phyloP scores from a whole-genome alignment of 805 yeast genomes.

The Sugiyamaella boreocaroliniensis region DNA sequence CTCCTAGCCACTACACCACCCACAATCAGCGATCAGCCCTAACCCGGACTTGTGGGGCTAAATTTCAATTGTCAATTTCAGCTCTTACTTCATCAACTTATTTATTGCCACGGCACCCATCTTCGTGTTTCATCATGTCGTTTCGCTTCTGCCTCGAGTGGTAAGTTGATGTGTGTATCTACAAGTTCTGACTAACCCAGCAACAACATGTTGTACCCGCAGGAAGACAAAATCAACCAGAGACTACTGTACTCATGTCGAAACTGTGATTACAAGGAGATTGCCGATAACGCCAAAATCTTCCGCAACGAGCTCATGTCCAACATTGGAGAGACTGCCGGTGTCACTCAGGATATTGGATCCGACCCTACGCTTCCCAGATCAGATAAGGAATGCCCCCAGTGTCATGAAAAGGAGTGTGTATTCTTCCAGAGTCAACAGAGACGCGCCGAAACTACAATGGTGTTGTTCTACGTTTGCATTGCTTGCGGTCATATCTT shows the following conservation, averaged over 20 bases:
- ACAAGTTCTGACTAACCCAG: constrained; percentile 28
- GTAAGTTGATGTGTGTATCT: constrained; percentile 25
- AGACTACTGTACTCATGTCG: constrained; percentile 85
- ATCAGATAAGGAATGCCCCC: constrained; percentile 88
- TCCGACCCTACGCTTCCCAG: constrained; percentile 97
- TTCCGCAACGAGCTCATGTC: constrained; percentile 87
- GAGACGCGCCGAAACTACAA: constrained; percentile 87
- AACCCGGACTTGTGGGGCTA: too few species aligned
- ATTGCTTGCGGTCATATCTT: constrained; percentile 73
- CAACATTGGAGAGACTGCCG: constrained; percentile 89
- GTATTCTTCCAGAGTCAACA: constrained; percentile 97
- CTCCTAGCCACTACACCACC: too few species aligned
- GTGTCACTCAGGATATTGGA: constrained; percentile 93
- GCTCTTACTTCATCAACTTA: not conserved
- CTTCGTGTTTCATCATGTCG: constrained; percentile 57
- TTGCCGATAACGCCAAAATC: constrained; percentile 81
- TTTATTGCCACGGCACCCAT: constrained; percentile 1
- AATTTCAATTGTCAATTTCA: not conserved
- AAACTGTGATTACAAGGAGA: constrained; percentile 88
- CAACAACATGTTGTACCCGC: constrained; percentile 97
- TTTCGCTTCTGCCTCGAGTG: constrained; percentile 93
- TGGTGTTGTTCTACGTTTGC: constrained; percentile 73
- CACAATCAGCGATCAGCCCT: too few species aligned
- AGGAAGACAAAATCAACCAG: constrained; percentile 78
- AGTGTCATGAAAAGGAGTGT: constrained; percentile 79